Conservation (phyloP, 305 asterid species). For the Vinca major region DNA sequence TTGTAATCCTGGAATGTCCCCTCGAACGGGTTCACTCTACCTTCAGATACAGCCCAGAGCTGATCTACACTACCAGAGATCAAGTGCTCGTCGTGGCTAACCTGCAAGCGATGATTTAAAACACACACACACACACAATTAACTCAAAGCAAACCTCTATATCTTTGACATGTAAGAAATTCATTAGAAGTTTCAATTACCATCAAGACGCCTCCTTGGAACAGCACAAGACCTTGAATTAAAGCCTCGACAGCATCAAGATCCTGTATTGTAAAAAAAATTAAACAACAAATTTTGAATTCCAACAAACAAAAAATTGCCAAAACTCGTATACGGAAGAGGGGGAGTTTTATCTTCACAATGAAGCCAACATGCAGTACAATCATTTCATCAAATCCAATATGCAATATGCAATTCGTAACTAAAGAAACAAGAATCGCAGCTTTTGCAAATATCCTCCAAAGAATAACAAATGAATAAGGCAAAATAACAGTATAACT, state of each 20-base stretch:
- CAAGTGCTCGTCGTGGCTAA: conserved; percentile 92
- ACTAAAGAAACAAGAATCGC: neutral
- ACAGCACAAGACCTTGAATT: conserved; percentile 91
- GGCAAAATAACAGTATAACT: conserved; percentile 23
- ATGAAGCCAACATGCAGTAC: neutral
- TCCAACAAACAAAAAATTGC: neutral
- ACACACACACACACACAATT: no score
- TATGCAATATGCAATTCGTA: neutral
- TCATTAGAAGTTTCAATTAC: conserved; percentile 32
- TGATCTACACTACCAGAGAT: conserved; percentile 91
- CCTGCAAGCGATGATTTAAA: conserved; percentile 37
- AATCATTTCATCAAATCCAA: neutral
- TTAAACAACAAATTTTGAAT: neutral
- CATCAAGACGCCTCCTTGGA: conserved; percentile 98
- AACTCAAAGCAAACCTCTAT: conserved; percentile 2
- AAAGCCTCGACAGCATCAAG: conserved; percentile 96
- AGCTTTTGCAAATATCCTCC: conserved; percentile 1
- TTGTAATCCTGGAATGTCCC: conserved; percentile 93
- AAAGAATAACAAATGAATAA: neutral
- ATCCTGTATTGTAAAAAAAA: conserved; percentile 40
- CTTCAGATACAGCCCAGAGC: conserved; percentile 82
- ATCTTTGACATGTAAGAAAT: neutral
- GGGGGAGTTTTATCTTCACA: neutral
- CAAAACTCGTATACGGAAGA: neutral
- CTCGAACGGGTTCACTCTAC: conserved; percentile 55